A percentile compares a stretch with the other conserved stretches of the same genome.
Conservation (phyloP, 108 stramenopile genomes). For the Hondaea fermentalgiana region DNA sequence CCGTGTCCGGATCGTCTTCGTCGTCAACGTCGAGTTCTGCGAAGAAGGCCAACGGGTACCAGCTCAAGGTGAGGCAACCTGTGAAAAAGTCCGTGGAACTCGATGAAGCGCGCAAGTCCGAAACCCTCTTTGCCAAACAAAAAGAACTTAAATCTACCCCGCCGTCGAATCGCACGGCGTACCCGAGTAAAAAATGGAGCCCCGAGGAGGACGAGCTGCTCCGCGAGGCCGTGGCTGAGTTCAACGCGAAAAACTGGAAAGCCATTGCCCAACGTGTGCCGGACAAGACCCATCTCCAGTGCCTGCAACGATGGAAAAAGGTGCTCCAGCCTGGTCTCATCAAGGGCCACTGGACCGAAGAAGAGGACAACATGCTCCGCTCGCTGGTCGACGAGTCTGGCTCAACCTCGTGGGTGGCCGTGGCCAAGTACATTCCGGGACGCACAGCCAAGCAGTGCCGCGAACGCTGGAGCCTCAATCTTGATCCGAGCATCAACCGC, state of each 20-base stretch:
- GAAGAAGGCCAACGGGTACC: no score
- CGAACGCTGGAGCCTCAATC: conserved; percentile 60
- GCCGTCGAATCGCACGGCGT: neutral
- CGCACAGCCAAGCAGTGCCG: conserved; percentile 40
- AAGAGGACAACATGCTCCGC: neutral
- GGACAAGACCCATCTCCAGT: conserved; percentile 19
- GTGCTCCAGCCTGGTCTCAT: conserved; percentile 22
- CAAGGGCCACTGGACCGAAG: conserved; percentile 12
- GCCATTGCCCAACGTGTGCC: neutral
- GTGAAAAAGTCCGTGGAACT: neutral
- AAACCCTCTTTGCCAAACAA: neutral
- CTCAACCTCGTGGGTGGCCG: neutral
- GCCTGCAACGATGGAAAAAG: conserved; percentile 29
- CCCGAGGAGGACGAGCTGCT: conserved; percentile 16
- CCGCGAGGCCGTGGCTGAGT: neutral
- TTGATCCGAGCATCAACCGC: conserved; percentile 58
- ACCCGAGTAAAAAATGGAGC: conserved; percentile 18
- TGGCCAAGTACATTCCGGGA: conserved; percentile 33
- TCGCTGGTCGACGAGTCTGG: neutral
- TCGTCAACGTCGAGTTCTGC: no score
- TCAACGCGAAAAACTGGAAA: conserved; percentile 24
- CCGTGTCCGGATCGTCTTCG: no score
- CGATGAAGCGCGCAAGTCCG: neutral
- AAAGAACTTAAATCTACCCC: neutral
- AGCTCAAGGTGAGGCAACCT: no score